phyloP scores from a whole-genome alignment of 1,284 basidiomycete species.

The Apiotrichum domesticum region DNA sequence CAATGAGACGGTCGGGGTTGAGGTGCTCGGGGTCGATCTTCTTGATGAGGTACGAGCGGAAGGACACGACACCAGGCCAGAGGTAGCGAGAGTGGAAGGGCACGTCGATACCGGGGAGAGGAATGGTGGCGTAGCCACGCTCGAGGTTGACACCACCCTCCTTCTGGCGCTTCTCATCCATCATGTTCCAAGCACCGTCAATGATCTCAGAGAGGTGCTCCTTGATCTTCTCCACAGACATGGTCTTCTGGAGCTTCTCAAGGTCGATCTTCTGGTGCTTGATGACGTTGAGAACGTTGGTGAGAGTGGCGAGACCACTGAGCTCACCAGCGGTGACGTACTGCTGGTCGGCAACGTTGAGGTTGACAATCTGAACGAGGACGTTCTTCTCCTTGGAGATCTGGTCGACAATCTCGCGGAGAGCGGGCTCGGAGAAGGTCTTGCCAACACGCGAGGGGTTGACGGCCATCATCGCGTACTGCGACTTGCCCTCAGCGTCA shows the following conservation, averaged over 20 bases:
- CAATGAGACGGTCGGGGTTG: slow-evolving; percentile 85
- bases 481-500: slow-evolving; percentile 82
- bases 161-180: slow-evolving; percentile 67
- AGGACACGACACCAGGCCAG: slow-evolving; percentile 91
- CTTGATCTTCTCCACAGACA: slow-evolving; percentile 46
- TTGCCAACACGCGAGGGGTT: slow-evolving; percentile 93
- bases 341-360: slow-evolving; percentile 76
- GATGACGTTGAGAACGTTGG: slow-evolving; percentile 92
- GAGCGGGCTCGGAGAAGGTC: slow-evolving; percentile 80
- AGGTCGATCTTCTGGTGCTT: slow-evolving; percentile 97
- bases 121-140: slow-evolving; percentile 92
- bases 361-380: slow-evolving; percentile 93
- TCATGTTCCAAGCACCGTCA: slow-evolving; percentile 69
- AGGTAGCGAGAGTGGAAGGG: slow-evolving; percentile 97
- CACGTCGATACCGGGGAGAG: slow-evolving; percentile 94
- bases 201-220: slow-evolving; percentile 79
- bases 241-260: slow-evolving; percentile 61
- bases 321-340: slow-evolving; percentile 97
- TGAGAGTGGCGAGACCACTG: slow-evolving; percentile 83
- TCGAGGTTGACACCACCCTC: slow-evolving; percentile 85
- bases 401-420: slow-evolving; percentile 90
- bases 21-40: slow-evolving; percentile 88
- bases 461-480: slow-evolving; percentile 98
- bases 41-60: slow-evolving; percentile 78
- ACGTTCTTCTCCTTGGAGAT: slow-evolving; percentile 71